A percentile compares a stretch with the other conserved stretches of the same genome.
These are phyloP conservation scores for Colletotrichum cordylinicola DNA, from an alignment of 2,329 filamentous ascomycete genomes.

Conservation along the genomic window DNA sequence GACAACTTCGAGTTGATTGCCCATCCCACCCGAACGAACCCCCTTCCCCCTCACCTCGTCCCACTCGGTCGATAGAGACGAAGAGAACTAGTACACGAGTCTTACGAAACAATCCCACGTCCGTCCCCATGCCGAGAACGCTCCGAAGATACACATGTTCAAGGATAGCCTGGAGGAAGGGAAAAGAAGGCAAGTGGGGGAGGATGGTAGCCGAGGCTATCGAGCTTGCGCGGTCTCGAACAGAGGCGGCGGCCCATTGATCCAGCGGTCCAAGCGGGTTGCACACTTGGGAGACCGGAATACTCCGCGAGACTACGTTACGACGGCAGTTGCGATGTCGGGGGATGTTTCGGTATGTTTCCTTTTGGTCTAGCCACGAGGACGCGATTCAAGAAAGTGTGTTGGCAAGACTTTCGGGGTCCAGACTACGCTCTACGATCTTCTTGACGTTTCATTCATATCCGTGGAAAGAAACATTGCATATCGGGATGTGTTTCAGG, in stretches of 20 bases:
- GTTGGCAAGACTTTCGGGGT: neutral
- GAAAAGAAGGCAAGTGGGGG: neutral
- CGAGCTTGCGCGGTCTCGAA: neutral
- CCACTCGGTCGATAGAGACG: neutral
- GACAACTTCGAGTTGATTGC: neutral
- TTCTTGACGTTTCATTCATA: fast-evolving
- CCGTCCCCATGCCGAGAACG: neutral
- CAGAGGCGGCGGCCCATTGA: neutral
- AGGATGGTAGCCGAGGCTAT: neutral
- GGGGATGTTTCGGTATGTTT: neutral
- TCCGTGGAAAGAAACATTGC: neutral
- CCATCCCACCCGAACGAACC: neutral
- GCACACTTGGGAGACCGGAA: neutral
- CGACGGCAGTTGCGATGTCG: neutral
- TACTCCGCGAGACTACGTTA: neutral
- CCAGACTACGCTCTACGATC: neutral
- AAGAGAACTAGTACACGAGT: neutral
- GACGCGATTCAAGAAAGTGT: neutral
- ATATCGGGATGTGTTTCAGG: neutral
- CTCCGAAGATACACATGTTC: neutral
- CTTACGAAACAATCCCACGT: neutral
- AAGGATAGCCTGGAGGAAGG: neutral
- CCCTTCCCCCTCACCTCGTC: neutral
- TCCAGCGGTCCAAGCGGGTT: neutral
- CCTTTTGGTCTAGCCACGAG: neutral